A percentile compares a stretch with the other conserved stretches of the same genome.
Conservation (phyloP, 2,329 filamentous ascomycete genomes). For the Cadophora gregata region DNA sequence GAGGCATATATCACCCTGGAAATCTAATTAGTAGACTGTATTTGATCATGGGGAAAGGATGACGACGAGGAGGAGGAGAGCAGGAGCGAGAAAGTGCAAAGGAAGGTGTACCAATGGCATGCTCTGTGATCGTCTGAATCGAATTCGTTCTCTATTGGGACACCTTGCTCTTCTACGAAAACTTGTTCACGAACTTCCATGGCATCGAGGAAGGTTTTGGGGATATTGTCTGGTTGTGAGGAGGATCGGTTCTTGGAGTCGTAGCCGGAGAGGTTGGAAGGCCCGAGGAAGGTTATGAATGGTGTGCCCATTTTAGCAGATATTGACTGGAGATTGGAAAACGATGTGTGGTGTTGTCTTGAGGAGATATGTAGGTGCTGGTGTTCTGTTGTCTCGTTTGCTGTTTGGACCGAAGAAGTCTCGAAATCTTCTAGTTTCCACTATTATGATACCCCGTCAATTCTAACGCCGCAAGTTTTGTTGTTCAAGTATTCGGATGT, state of each 20-base stretch:
- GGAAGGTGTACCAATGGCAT: conserved; percentile 91
- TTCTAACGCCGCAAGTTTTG: too few species aligned
- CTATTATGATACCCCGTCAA: too few species aligned
- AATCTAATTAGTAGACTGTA: conserved; percentile 3
- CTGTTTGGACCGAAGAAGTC: too few species aligned
- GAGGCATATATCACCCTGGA: conserved; percentile 66
- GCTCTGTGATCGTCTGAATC: conserved; percentile 80
- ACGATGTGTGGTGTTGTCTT: neutral
- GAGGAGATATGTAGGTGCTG: neutral
- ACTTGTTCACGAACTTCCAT: conserved; percentile 67
- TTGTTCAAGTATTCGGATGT: neutral
- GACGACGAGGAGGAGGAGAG: neutral
- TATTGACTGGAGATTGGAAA: neutral
- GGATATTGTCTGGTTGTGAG: conserved; percentile 54
- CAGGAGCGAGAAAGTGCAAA: neutral
- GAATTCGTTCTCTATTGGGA: conserved; percentile 72
- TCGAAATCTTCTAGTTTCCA: too few species aligned
- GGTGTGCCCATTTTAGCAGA: conserved; percentile 39
- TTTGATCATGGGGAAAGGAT: neutral
- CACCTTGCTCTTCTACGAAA: conserved; percentile 64
- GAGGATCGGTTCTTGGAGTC: conserved; percentile 48
- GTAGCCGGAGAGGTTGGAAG: conserved; percentile 57
- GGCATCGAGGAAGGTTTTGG: conserved; percentile 64
- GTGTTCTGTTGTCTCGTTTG: neutral
- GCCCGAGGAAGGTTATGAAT: conserved; percentile 45